Evolutionary conservation across 2,329 filamentous ascomycete genomes (phyloP), one percentile per base, ranked within the genome.

Genomic region (Colletotrichum scovillei): DNA sequence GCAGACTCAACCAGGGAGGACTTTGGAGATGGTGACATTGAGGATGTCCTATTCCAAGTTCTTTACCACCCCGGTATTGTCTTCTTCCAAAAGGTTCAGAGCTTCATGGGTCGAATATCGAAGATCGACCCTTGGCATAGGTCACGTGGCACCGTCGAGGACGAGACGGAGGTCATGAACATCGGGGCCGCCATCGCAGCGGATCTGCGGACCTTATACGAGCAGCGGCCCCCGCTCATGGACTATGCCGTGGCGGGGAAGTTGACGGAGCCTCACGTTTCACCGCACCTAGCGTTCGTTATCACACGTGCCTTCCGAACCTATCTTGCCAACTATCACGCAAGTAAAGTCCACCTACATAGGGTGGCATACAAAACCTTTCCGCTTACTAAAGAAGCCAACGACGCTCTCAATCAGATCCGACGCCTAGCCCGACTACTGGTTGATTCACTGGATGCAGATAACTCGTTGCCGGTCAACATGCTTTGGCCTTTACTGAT

Each of bases 401-500:
- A 78, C 2, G 83, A 85, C 38, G 88, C 87, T 1, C 82, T 89
- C 67, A 78, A 78, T n/a, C 85, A 86, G 56, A 89, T 89, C 73
- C 85, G 86, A 32, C 82, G 80, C 14, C 80, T 89, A 3, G 84
- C 85, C 24, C 82, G 83, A 46, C 80, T 86, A 46, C 86, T 90
- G 67, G 80, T 83, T 16, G 81, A 85, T n/a, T 77, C 76, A 6
- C 76, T 83, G 8, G 81, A 85, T 32, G 79, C 79, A 1, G 83
- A 85, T 14, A 84, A 87, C 42, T 81, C 86, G 9, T 79, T 90
- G 2, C 88, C 88, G 0, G 87, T 89, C 60, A 90, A 88, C 72
- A 86, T 90, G 82, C 81, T 90, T 5, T 90, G 88, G 89, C 88
- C 88, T 1, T 78, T 90, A 8, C 79, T 90, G 53, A 88, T 91